These are phyloP conservation scores for Teratosphaeria zuluensis DNA, from an alignment of 2,329 filamentous ascomycete species.

Conservation along the genomic window DNA sequence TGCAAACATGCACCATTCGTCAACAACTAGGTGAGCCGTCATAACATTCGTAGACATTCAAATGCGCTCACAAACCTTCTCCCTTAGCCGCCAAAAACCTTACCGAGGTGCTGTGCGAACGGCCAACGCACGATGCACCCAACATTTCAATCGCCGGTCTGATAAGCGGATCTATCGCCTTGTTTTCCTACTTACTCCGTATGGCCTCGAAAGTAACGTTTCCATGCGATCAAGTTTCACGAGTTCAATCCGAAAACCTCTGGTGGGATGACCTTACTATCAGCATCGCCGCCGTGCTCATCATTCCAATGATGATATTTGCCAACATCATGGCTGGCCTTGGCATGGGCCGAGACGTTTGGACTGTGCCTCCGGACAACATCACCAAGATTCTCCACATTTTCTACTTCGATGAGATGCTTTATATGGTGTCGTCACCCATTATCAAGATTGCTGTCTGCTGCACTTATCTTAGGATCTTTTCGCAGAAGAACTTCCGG, in stretches of 20 bases:
- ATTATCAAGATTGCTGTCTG: slow-evolving; percentile 27
- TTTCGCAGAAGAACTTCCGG: slow-evolving; percentile 22
- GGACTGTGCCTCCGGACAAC: slow-evolving; percentile 10
- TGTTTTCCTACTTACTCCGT: slow-evolving; percentile 8
- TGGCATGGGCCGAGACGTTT: slow-evolving; percentile 16
- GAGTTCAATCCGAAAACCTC: not conserved
- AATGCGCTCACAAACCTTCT: not conserved
- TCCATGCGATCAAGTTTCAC: slow-evolving; percentile 1
- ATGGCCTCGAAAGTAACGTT: slow-evolving; percentile 5
- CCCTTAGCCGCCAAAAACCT: not conserved
- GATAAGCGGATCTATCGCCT: slow-evolving; percentile 6
- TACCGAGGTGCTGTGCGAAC: not conserved
- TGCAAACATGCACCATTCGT: not conserved
- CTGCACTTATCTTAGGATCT: slow-evolving; percentile 27
- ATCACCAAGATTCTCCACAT: slow-evolving; percentile 8
- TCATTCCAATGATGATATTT: slow-evolving; percentile 3
- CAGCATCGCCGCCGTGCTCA: slow-evolving; percentile 3
- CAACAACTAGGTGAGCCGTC: not conserved
- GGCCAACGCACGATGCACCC: slow-evolving; percentile 1
- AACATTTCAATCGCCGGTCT: slow-evolving; percentile 1
- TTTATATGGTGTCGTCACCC: slow-evolving; percentile 6
- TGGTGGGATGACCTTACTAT: slow-evolving; percentile 5
- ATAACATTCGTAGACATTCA: not conserved
- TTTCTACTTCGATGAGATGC: slow-evolving; percentile 6
- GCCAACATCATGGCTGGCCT: slow-evolving; percentile 6